phyloP scores from a whole-genome alignment of 108 stramenopile genomes.

The Seminavis robusta region DNA sequence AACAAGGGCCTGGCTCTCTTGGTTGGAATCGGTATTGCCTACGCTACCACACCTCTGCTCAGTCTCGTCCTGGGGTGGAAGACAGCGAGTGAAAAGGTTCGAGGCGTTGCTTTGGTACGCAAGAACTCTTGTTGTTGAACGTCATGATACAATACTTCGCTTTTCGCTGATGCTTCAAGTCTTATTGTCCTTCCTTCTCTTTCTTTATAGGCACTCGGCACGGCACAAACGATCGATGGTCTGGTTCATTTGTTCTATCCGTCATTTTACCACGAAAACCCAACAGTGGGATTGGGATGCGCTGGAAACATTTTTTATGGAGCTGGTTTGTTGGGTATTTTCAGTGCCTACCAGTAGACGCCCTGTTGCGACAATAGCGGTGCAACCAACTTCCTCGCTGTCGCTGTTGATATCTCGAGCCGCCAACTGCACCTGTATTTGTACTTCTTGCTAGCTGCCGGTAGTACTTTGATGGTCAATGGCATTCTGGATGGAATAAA shows the following conservation, averaged over 20 bases:
- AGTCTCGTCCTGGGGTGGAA: background rate
- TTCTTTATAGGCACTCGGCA: background rate
- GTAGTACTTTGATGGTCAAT: too few relatives aligned
- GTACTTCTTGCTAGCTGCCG: too few relatives aligned
- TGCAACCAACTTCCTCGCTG: too few relatives aligned
- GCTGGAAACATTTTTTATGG: background rate
- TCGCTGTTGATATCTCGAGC: too few relatives aligned
- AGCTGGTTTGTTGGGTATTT: background rate
- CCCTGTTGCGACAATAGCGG: too few relatives aligned
- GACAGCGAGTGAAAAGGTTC: background rate
- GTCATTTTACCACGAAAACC: background rate
- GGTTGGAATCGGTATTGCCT: background rate
- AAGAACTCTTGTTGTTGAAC: too few relatives aligned
- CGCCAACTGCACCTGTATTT: too few relatives aligned
- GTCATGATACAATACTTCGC: too few relatives aligned
- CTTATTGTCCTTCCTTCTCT: too few relatives aligned
- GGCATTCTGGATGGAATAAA: too few relatives aligned
- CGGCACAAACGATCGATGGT: background rate
- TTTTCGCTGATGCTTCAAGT: too few relatives aligned
- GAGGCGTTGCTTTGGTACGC: background rate
- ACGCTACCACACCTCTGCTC: conserved; percentile 4
- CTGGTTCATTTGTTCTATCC: background rate
- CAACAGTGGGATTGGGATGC: background rate
- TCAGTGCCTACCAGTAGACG: background rate
- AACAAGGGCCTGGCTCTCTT: background rate